Conservation (phyloP, 331 rosid species). For the Cucumis variabilis region DNA sequence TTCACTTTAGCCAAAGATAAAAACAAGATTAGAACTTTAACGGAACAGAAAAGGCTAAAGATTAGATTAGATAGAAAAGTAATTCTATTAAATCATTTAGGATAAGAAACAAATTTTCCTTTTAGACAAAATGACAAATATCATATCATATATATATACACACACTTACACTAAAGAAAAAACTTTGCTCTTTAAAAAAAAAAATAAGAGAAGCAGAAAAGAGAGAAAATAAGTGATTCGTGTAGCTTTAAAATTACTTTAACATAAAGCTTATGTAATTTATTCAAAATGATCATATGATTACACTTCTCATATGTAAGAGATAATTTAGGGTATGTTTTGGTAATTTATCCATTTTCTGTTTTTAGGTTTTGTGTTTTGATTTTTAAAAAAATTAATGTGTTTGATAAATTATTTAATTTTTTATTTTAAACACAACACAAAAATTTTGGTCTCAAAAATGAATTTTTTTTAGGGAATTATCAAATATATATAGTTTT, state of each 20-base stretch:
- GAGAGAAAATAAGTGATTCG: not conserved
- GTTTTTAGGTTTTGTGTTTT: too few relatives aligned
- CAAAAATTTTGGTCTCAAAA: too few relatives aligned
- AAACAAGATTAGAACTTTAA: not conserved
- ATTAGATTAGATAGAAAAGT: not conserved
- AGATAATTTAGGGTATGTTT: too few relatives aligned
- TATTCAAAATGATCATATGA: not conserved
- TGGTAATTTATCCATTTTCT: too few relatives aligned
- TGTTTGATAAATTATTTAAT: too few relatives aligned
- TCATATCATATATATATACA: not conserved
- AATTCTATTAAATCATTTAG: not conserved
- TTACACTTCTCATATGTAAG: not conserved
- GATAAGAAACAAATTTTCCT: not conserved
- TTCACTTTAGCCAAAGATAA: too few relatives aligned
- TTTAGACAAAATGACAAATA: not conserved
- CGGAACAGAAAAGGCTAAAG: not conserved
- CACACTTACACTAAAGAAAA: not conserved
- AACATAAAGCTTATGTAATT: not conserved
- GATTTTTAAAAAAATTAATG: too few relatives aligned
- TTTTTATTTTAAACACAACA: too few relatives aligned
- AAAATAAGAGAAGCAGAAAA: not conserved
- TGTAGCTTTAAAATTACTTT: not conserved
- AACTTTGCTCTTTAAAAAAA: not conserved
- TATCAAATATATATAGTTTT: too few relatives aligned
- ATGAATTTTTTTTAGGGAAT: too few relatives aligned